Conservation (phyloP, 1,284 basidiomycete genomes). For the Amylostereum areolatum region DNA sequence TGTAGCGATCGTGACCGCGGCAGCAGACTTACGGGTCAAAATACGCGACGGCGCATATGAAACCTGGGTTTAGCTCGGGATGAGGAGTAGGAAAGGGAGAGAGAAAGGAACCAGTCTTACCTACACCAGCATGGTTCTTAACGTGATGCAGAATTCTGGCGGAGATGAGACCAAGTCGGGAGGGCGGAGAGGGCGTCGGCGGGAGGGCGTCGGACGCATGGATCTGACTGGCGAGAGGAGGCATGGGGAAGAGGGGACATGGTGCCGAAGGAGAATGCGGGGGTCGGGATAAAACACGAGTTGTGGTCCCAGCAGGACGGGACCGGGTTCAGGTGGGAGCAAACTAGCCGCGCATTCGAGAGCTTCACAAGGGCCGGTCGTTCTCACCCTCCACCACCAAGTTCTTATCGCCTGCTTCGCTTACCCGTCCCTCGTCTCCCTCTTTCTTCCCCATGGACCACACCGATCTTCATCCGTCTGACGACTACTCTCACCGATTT, state of each 20-base stretch:
- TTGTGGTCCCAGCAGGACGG: no score
- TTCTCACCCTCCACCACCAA: no score
- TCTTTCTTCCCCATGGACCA: conserved; percentile 44
- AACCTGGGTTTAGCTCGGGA: background rate
- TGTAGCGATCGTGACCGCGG: no score
- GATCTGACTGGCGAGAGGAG: background rate
- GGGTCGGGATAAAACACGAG: no score
- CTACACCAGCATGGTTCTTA: conserved; percentile 51
- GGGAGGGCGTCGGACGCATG: no score
- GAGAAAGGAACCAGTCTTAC: conserved; percentile 16
- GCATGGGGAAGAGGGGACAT: no score
- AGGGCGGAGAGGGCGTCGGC: background rate
- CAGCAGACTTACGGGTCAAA: conserved; percentile 51
- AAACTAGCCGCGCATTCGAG: no score
- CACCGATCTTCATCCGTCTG: conserved; percentile 68
- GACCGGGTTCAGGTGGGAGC: no score
- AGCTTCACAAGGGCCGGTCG: no score
- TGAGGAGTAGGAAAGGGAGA: background rate
- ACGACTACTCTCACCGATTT: conserved; percentile 74
- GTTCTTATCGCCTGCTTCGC: no score
- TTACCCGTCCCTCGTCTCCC: background rate
- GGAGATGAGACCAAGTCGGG: conserved; percentile 9
- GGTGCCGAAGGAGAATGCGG: no score
- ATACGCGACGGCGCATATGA: conserved; percentile 56
- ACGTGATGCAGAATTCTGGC: conserved; percentile 35